phyloP scores from a whole-genome alignment of 192 early-diverging fungal species.

The Coemansia sp. region DNA sequence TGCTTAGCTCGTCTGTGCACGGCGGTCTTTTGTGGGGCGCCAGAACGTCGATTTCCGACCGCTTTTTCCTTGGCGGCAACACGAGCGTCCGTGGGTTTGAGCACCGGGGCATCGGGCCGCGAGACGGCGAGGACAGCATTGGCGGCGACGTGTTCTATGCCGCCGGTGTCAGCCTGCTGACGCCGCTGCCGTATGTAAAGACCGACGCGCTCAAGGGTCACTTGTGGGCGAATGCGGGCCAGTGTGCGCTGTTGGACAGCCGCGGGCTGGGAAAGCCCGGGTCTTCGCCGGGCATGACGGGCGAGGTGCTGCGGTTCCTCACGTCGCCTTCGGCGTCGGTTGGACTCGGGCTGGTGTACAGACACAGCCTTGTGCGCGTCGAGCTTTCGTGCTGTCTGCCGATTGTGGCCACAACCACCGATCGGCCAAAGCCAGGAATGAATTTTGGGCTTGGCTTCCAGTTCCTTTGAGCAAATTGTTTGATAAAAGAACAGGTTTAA shows the following conservation, averaged over 20 bases:
- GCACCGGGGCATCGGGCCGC: slow-evolving; percentile 83
- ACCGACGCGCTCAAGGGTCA: slow-evolving; percentile 72
- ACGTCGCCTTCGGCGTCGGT: slow-evolving; percentile 67
- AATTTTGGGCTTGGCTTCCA: slow-evolving; percentile 85
- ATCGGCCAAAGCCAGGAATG: slow-evolving; percentile 69
- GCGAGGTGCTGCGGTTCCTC: slow-evolving; percentile 45
- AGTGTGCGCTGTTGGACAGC: slow-evolving; percentile 55
- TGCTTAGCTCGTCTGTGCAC: slow-evolving; percentile 51
- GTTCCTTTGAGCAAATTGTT: slow-evolving; percentile 52
- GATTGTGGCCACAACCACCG: slow-evolving; percentile 58
- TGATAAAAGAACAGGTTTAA: background rate
- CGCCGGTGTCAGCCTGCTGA: slow-evolving; percentile 72
- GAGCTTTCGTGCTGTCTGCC: slow-evolving; percentile 93
- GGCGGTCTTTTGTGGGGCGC: slow-evolving; percentile 67
- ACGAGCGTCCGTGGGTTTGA: slow-evolving; percentile 84
- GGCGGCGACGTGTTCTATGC: slow-evolving; percentile 88
- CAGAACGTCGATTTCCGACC: slow-evolving; percentile 70
- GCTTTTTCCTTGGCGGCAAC: slow-evolving; percentile 87
- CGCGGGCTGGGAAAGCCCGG: slow-evolving; percentile 12
- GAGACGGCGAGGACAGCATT: slow-evolving; percentile 73
- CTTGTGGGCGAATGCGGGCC: slow-evolving; percentile 85
- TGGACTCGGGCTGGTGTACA: slow-evolving; percentile 82
- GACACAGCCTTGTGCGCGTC: slow-evolving; percentile 78
- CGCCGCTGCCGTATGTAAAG: slow-evolving; percentile 71
- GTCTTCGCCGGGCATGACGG: background rate